phyloP scores from a whole-genome alignment of 2,329 filamentous ascomycete genomes.

The Beauveria medogensis region DNA sequence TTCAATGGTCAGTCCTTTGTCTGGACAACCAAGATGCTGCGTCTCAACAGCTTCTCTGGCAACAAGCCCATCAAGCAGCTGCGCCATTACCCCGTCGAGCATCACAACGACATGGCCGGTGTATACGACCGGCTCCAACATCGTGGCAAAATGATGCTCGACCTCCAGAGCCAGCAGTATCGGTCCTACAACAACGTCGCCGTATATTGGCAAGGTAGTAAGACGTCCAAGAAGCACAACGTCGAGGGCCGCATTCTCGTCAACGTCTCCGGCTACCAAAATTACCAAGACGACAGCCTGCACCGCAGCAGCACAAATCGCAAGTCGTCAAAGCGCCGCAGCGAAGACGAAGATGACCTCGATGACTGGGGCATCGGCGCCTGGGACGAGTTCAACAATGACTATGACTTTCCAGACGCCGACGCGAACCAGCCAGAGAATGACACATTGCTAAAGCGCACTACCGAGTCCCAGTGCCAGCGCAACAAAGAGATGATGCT shows the following conservation, averaged over 20 bases:
- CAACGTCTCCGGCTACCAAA: slow-evolving; percentile 35
- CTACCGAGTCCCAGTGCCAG: slow-evolving; percentile 26
- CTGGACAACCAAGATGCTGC: slow-evolving; percentile 28
- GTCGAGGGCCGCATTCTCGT: slow-evolving; percentile 33
- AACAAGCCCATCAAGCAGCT: slow-evolving; percentile 34
- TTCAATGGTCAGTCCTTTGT: slow-evolving; percentile 34
- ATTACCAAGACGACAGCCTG: slow-evolving; percentile 23
- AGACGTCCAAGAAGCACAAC: slow-evolving; percentile 24
- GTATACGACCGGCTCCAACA: slow-evolving; percentile 22
- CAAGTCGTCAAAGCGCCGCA: slow-evolving; percentile 18
- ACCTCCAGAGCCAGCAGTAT: slow-evolving; percentile 34
- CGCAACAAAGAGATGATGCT: slow-evolving; percentile 34
- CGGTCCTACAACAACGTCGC: slow-evolving; percentile 34
- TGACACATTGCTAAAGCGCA: slow-evolving; percentile 15
- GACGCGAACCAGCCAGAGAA: slow-evolving; percentile 12
- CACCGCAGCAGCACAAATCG: slow-evolving; percentile 20
- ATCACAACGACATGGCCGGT: slow-evolving; percentile 22
- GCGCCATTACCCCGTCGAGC: slow-evolving; percentile 28
- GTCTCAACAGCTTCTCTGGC: slow-evolving; percentile 27
- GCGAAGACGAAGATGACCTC: slow-evolving; percentile 2
- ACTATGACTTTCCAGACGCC: background rate
- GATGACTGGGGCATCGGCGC: slow-evolving; percentile 11
- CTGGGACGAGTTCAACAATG: slow-evolving; percentile 4
- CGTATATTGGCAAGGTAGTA: slow-evolving; percentile 17
- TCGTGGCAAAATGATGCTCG: slow-evolving; percentile 32